A percentile compares a stretch with the other conserved stretches of the same genome.
Conservation (phyloP, 805 yeast species). For the Lipomyces chichibuensis region DNA sequence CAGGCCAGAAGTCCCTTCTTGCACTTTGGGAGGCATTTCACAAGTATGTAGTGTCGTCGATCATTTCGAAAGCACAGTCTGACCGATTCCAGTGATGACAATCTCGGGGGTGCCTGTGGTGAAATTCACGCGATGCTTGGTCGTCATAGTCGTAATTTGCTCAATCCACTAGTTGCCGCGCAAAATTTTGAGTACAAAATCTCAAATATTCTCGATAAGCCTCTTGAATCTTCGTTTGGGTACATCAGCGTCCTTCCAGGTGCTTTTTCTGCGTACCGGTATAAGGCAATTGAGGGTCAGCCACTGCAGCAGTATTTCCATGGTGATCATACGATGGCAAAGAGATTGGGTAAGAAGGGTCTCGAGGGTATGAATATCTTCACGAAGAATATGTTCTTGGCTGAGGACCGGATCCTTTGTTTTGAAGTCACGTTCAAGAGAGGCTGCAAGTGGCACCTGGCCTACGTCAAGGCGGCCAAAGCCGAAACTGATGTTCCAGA, state of each 20-base stretch:
- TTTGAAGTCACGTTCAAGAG: slow-evolving; percentile 64
- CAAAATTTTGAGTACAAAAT: slow-evolving; percentile 66
- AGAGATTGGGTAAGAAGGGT: slow-evolving; percentile 54
- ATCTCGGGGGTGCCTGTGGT: slow-evolving; percentile 74
- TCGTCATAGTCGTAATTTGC: slow-evolving; percentile 51
- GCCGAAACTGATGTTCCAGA: slow-evolving; percentile 75
- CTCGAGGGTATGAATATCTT: slow-evolving; percentile 65
- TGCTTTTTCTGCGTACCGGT: slow-evolving; percentile 68
- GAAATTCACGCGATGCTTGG: slow-evolving; percentile 65
- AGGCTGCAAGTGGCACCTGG: slow-evolving; percentile 61
- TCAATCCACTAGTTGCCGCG: slow-evolving; percentile 65
- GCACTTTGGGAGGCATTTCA: slow-evolving; percentile 68
- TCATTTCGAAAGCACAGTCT: neutral
- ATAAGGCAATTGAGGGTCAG: slow-evolving; percentile 61
- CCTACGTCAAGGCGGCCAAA: slow-evolving; percentile 63
- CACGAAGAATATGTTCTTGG: slow-evolving; percentile 69
- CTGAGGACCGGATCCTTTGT: slow-evolving; percentile 70
- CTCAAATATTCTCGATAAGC: slow-evolving; percentile 68
- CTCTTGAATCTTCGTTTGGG: slow-evolving; percentile 66
- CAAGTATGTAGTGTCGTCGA: slow-evolving; percentile 33
- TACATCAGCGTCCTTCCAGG: slow-evolving; percentile 69
- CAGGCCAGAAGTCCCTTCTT: slow-evolving; percentile 58
- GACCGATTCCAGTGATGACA: slow-evolving; percentile 46
- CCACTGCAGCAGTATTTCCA: slow-evolving; percentile 69
- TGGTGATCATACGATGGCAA: slow-evolving; percentile 60